Evolutionary conservation across 2,329 filamentous ascomycete genomes (phyloP).

Genomic region (Pseudofabraea citricarpa): DNA sequence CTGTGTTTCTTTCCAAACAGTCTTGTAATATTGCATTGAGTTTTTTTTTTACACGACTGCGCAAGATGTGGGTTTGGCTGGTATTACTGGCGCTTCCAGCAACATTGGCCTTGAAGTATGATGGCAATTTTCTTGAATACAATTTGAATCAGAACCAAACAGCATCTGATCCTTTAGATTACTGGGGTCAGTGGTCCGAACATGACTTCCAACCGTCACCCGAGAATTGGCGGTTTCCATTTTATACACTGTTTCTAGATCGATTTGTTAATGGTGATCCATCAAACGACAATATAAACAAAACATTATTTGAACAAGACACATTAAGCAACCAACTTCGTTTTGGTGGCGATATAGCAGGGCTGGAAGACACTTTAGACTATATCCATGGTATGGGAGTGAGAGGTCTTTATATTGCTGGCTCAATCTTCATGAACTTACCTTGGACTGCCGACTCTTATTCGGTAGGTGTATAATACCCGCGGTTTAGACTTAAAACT

Average conservation of each 20-base stretch:
- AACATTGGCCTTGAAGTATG: neutral
- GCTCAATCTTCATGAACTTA: neutral
- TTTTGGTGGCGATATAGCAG: slow-evolving; percentile 55
- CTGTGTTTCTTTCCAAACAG: too few relatives aligned
- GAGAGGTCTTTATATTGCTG: too few relatives aligned
- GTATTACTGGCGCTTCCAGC: neutral
- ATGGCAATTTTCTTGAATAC: slow-evolving; percentile 34
- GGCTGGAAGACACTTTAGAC: slow-evolving; percentile 54
- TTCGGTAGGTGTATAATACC: slow-evolving; percentile 53
- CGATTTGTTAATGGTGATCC: slow-evolving; percentile 62
- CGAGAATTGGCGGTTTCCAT: slow-evolving; percentile 58
- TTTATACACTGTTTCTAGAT: slow-evolving; percentile 60
- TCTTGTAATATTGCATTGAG: too few relatives aligned
- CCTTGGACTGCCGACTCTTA: neutral
- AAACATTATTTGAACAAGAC: slow-evolving; percentile 56
- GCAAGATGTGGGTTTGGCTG: too few relatives aligned
- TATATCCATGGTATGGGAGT: slow-evolving; percentile 63
- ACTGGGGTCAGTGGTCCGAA: slow-evolving; percentile 48
- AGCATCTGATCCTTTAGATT: slow-evolving; percentile 41
- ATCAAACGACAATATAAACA: slow-evolving; percentile 57
- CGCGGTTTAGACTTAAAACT: slow-evolving; percentile 59
- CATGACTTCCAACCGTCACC: slow-evolving; percentile 50
- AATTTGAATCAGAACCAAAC: slow-evolving; percentile 47
- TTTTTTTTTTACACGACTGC: too few relatives aligned
- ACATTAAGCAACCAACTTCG: slow-evolving; percentile 52